Conservation (phyloP, 2,329 filamentous ascomycete species). For the Botrytis porri region DNA sequence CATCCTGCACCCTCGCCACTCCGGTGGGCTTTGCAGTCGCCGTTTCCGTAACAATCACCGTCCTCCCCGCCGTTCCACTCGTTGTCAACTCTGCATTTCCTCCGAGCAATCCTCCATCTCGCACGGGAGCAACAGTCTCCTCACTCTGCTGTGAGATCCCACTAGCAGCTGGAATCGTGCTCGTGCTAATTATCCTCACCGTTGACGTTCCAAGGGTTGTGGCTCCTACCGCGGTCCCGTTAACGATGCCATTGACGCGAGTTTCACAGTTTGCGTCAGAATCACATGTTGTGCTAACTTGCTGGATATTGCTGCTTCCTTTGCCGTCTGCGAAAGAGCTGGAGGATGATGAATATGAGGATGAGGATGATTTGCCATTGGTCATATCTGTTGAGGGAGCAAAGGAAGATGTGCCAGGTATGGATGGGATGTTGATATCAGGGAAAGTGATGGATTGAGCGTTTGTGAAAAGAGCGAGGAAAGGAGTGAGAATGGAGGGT, state of each 20-base stretch:
- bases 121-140: background rate
- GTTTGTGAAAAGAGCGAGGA: background rate
- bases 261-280: conserved; percentile 8
- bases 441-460: background rate
- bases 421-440: background rate
- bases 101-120: background rate
- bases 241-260: background rate
- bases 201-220: background rate
- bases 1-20: background rate
- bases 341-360: conserved; percentile 7
- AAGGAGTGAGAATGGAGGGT: background rate
- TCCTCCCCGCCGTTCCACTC: conserved; percentile 5
- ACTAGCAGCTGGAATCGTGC: background rate
- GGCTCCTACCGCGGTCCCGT: background rate
- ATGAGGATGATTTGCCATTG: conserved; percentile 1
- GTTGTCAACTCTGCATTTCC: background rate
- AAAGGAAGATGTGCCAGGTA: background rate
- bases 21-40: background rate
- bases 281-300: background rate
- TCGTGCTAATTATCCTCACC: background rate
- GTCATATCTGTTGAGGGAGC: background rate
- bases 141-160: background rate
- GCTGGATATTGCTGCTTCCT: background rate
- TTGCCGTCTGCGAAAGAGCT: background rate
- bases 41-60: background rate